Evolutionary conservation across 306 rosid species (phyloP), one percentile per base, ranked within the genome.

Genomic region (Cicer pinnatifidum): DNA sequence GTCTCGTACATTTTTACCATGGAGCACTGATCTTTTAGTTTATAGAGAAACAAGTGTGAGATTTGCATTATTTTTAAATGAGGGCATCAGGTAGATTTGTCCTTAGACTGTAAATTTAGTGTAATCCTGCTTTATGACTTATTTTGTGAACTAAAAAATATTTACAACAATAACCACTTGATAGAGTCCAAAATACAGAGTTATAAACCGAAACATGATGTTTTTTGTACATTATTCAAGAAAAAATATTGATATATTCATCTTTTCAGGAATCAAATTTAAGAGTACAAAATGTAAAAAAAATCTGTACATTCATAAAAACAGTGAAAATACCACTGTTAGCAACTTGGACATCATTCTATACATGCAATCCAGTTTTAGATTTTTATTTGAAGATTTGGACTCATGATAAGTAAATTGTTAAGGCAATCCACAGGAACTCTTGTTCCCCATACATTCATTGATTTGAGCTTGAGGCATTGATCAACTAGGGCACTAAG

Each of bases 391-490:
- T 78, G 82, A 78, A 94, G 96, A 35, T 82, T 75, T 41, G 97
- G 95, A 54, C 88, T 87, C 66, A 78, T 54, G 0, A 88, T 53
- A 17, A 85, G 84, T 75, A 94, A 78, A 73, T 82, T 89, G 64
- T 73, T 71, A 79, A 89, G 80, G 79, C 87, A 84, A 17, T 88
- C 90, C 41, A 77, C 82, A 35, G 95, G 93, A 83, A 94, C 80
- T 85, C 96, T 81, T 46, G 92, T 88, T n/a, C 96, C 99, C 96
- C 96, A 91, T 1, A 88, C 84, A 57, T 91, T 91, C 81, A 91
- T 85, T 9, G 92, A 87, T 75, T 88, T 89, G 28, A 94, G 96
- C 78, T 85, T 88, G 13, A 67, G 78, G 69, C 98, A 94, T 74
- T 88, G 85, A 68, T 83, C 88, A 61, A 91, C 95, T 5, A 94